phyloP scores from a whole-genome alignment of 176 grass and related monocot genomes.

The Guadua angustifolia region DNA sequence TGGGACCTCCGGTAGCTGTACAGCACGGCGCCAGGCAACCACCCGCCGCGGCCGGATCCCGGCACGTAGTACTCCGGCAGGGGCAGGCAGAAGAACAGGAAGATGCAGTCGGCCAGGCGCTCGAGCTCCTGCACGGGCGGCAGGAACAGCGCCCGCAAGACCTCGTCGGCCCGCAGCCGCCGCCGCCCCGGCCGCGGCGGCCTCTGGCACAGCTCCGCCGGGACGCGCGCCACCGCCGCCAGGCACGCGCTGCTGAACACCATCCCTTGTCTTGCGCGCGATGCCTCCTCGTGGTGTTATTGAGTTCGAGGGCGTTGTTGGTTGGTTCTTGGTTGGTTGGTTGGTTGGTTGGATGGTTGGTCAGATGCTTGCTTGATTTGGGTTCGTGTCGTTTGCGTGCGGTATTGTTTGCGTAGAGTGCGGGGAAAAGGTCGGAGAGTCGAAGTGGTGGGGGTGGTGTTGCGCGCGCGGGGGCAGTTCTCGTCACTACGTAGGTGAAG shows the following conservation, averaged over 20 bases:
- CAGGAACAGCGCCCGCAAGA: constrained; percentile 53
- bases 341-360: not conserved
- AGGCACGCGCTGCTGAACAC: constrained; percentile 53
- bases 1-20: constrained; percentile 45
- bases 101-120: constrained; percentile 45
- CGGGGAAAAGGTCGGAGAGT: not conserved
- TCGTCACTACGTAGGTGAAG: not conserved
- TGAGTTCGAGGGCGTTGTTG: not conserved
- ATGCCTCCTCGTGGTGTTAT: not conserved
- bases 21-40: constrained; percentile 29
- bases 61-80: constrained; percentile 50
- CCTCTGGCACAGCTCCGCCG: constrained; percentile 59
- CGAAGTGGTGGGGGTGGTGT: not conserved
- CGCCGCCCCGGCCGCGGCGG: constrained; percentile 41
- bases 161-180: constrained; percentile 56
- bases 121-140: constrained; percentile 44
- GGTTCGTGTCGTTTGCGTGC: not conserved
- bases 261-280: not conserved
- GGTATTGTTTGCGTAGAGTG: constrained; percentile 27
- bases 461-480: not conserved
- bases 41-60: constrained; percentile 34
- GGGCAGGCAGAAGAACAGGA: constrained; percentile 58
- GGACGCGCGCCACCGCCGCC: constrained; percentile 40
- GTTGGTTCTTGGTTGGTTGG: too few species aligned
- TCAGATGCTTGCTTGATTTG: not conserved